Conservation (phyloP, 2,329 filamentous ascomycete species). For the Penicillium frequentans region DNA sequence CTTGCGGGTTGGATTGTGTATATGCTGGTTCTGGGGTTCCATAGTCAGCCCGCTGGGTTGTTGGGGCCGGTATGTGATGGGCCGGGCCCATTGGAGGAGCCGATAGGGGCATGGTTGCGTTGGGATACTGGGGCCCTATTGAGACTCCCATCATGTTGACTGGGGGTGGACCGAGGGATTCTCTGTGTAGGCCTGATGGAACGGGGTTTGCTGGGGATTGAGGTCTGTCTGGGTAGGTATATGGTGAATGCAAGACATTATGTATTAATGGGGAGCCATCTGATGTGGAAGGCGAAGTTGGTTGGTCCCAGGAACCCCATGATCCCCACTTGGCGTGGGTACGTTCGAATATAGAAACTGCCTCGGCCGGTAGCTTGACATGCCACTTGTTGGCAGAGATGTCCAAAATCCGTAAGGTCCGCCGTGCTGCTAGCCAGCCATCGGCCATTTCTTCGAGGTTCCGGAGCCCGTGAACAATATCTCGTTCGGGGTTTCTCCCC, state of each 20-base stretch:
- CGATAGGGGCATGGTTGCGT: constrained; percentile 15
- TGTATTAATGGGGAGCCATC: constrained; percentile 25
- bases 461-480: constrained; percentile 86
- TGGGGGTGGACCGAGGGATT: constrained; percentile 7
- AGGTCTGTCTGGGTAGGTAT: background rate
- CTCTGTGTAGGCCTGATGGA: constrained; percentile 6
- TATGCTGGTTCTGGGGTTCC: constrained; percentile 35
- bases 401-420: constrained; percentile 81
- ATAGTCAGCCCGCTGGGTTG: constrained; percentile 20
- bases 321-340: constrained; percentile 78
- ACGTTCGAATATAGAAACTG: constrained; percentile 69
- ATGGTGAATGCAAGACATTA: background rate
- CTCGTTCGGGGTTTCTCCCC: constrained; percentile 84
- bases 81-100: constrained; percentile 21
- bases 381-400: constrained; percentile 87
- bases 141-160: constrained; percentile 8
- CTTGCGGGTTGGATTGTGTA: constrained; percentile 25
- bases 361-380: constrained; percentile 82
- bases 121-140: constrained; percentile 16
- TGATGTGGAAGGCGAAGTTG: constrained; percentile 31
- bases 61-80: constrained; percentile 17
- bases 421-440: constrained; percentile 85
- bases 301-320: constrained; percentile 54
- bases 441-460: constrained; percentile 95
- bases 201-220: constrained; percentile 9